A percentile compares a stretch with the other conserved stretches of the same genome.
phyloP scores from a whole-genome alignment of 2,329 filamentous ascomycete species.

The Microdochium trichocladiopsis region DNA sequence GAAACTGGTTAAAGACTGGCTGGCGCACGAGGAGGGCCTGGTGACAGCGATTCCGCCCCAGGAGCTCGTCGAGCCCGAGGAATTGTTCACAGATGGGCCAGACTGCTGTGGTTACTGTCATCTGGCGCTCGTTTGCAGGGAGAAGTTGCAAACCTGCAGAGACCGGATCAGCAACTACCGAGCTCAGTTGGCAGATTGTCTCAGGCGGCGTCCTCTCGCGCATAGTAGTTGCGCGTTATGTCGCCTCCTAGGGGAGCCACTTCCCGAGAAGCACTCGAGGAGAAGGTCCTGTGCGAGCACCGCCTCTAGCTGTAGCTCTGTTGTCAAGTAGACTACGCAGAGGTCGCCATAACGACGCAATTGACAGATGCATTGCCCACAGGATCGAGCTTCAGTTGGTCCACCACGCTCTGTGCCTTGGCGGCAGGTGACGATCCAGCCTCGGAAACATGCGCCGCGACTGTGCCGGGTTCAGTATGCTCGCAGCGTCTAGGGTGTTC shows the following conservation, averaged over 20 bases:
- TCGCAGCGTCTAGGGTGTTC: not conserved
- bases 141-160: not conserved
- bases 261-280: not conserved
- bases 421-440: not conserved
- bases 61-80: not conserved
- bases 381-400: not conserved
- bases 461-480: not conserved
- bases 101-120: too few species aligned
- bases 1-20: not conserved
- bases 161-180: not conserved
- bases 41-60: not conserved
- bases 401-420: not conserved
- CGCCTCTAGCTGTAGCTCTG: not conserved
- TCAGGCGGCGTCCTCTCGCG: not conserved
- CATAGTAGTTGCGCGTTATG: not conserved
- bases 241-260: not conserved
- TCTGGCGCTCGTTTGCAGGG: not conserved
- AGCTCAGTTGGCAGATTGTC: not conserved
- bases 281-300: not conserved
- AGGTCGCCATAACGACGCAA: not conserved
- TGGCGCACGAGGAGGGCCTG: not conserved
- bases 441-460: not conserved
- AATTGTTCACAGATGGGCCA: not conserved
- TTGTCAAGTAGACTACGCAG: not conserved
- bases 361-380: not conserved